Base-by-base conservation (phyloP, 1,139 yeast species). In the Blastobotrys proliferans region DNA sequence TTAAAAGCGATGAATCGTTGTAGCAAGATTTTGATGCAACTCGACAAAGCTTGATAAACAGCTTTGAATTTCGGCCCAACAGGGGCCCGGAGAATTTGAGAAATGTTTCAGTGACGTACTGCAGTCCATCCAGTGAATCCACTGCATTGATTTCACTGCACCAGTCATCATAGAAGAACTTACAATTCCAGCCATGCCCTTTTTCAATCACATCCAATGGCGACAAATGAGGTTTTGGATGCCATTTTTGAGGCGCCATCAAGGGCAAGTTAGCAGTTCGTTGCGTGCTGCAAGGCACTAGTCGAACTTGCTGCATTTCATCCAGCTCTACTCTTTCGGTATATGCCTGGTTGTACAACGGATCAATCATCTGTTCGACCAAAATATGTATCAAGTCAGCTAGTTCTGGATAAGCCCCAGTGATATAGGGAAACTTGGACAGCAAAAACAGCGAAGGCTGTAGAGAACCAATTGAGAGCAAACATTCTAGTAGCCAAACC, bases 361-460 rank as follows among this genome's bases (percentile, higher is more conserved):
- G 83, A 0, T 66, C 57, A 4, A 87, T 66, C 48, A 75, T 67
- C 4, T 66, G 60, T 16, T 73, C 73, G 43, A 79, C 67, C n/a
- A 83, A 48, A 36, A 81, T 50, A 28, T 67, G 53, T 24, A 84
- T 63, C 25, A 77, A 61, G n/a, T 62, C 66, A 0, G 77, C 68
- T 6, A 81, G 60, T 10, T 73, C 78, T 0, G 72, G 71, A 50
- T 78, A 80, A 1, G 82, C 67, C 35, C 73, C 67, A 1, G 82
- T 77, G 38, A 87, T 62, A 48, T 70, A 77, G 6, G 95, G 94
- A 54, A 76, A 77, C 47, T 73, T 72, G 1, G 79, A 66, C 4
- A 88, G 65, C 3, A 87, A 68, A 53, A 65, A 78, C 4, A 84
- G 51, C 0, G 87, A 69, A 1, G 92, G 88, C 61, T 77, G 70